A percentile compares a stretch with the other conserved stretches of the same genome.
These are phyloP conservation scores for Mortierella sp. DNA, from an alignment of 371 early-diverging fungal genomes.

Conservation along the genomic window DNA sequence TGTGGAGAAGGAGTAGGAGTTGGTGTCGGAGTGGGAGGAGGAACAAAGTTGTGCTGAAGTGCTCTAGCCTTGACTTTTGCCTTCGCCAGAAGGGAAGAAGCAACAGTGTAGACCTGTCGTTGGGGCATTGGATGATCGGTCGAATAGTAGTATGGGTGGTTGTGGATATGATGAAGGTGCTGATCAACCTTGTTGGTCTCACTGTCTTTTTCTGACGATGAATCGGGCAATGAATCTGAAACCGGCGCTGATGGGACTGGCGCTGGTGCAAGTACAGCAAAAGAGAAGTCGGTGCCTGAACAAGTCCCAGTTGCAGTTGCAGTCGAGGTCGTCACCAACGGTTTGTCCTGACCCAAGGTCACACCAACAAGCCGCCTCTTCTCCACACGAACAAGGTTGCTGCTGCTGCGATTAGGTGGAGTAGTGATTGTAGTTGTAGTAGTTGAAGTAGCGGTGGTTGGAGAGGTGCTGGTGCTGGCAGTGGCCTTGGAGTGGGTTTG, in stretches of 20 bases:
- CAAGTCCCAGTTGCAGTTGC: constrained; percentile 8
- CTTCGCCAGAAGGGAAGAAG: constrained; percentile 36
- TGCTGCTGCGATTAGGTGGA: neutral
- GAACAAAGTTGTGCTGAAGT: constrained; percentile 11
- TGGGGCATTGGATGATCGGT: constrained; percentile 14
- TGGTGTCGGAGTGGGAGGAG: neutral
- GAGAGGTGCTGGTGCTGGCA: neutral
- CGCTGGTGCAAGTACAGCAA: neutral
- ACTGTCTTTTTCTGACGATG: constrained; percentile 1
- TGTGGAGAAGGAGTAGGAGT: neutral
- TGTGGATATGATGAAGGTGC: neutral
- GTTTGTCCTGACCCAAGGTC: neutral
- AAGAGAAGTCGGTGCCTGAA: constrained; percentile 9
- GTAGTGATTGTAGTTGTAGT: neutral
- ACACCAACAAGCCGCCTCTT: constrained; percentile 20
- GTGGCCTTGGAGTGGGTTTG: constrained; percentile 34
- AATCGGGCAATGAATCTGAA: constrained; percentile 7
- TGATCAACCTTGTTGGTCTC: constrained; percentile 2
- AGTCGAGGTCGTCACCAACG: constrained; percentile 10
- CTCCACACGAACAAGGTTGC: constrained; percentile 18
- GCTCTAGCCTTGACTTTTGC: constrained; percentile 41
- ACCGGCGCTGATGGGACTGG: neutral
- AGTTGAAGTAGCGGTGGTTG: neutral
- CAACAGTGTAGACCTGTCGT: constrained; percentile 41
- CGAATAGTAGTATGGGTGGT: neutral